These are phyloP conservation scores for Zymoseptoria crescenta DNA, from an alignment of 2,329 filamentous ascomycete genomes.

Conservation along the genomic window DNA sequence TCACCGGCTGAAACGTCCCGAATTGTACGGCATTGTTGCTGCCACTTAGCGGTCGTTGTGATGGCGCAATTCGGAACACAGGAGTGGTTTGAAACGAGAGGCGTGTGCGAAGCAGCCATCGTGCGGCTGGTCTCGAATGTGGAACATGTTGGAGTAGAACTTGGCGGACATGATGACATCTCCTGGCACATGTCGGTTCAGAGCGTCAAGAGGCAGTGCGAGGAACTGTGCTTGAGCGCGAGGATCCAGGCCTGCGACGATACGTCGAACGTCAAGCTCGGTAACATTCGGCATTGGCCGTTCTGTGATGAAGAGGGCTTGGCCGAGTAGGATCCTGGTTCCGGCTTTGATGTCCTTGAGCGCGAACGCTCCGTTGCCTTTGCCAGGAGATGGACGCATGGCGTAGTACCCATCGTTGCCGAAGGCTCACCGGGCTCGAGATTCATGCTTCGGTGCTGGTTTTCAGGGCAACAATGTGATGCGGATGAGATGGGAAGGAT, in stretches of 20 bases:
- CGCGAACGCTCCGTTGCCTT: constrained; percentile 3
- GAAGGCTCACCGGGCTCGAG: not conserved
- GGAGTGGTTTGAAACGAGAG: constrained; percentile 1
- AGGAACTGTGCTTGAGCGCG: not conserved
- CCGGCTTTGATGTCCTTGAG: constrained; percentile 2
- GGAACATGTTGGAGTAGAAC: not conserved
- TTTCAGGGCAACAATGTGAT: not conserved
- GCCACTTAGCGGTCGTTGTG: not conserved
- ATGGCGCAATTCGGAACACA: constrained; percentile 1
- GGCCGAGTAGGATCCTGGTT: constrained; percentile 3
- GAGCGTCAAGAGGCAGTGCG: not conserved
- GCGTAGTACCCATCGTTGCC: not conserved
- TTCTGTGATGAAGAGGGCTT: not conserved
- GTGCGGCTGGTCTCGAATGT: not conserved
- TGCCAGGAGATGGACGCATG: not conserved
- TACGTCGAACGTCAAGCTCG: not conserved
- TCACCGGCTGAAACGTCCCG: not conserved
- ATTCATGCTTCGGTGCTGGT: not conserved
- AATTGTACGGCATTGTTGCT: not conserved
- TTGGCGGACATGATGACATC: not conserved
- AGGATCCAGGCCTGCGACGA: not conserved
- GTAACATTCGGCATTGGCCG: not conserved
- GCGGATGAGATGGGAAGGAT: not conserved
- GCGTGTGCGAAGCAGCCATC: not conserved
- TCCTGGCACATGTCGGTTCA: too few relatives aligned